Base-by-base conservation (phyloP, 2,329 filamentous ascomycete species). In the Cercospora nicotianae region DNA sequence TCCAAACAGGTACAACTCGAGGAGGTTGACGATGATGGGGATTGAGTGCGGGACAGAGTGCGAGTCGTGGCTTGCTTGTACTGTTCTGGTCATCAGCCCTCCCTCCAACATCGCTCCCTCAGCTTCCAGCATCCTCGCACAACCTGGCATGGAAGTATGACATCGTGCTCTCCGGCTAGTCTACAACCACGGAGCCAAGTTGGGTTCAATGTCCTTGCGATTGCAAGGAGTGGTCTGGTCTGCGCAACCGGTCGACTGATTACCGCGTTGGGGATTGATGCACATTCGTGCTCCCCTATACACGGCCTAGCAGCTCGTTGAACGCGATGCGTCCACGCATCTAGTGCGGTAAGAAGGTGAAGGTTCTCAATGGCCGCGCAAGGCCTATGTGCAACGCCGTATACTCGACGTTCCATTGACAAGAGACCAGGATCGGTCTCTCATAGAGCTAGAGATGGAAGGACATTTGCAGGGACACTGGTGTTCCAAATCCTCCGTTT, bases 21-120 rank as follows among this genome's bases (percentile, higher is more conserved):
- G 68, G 82, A 84, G 65, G 80, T 83, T 3, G 79, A 81, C 31
- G 82, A 83, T 68, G 81, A 83, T 51, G 81, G 80, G 26, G 70
- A 75, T 42, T 76, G 67, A 73, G 63, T 13, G 20, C 28, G 16
- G 20, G 26, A 26, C 53, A 58, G 26, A n/a, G 10, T 31, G 26
- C 53, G 16, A 26, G n/a, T 28, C 8, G 7, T 18, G 30, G 26
- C 53, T 58, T 18, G 53, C 48, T 12, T 13, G 26, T 58, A 10
- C 26, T 53, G 48, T 8, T 53, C 18, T n/a, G 6, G 18, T 23
- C 45, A 51, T 23, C 45, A 51, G 18, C 9, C 9, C 45, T 16
- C 20, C 7, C 45, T 23, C 8, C 20, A 23, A 51, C 45, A 51
- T 26, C 20, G 10, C 20, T 51, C 16, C 16, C 36, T 39, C 36